Base-by-base conservation (phyloP, 306 rosid species). In the Dryas octopetala region DNA sequence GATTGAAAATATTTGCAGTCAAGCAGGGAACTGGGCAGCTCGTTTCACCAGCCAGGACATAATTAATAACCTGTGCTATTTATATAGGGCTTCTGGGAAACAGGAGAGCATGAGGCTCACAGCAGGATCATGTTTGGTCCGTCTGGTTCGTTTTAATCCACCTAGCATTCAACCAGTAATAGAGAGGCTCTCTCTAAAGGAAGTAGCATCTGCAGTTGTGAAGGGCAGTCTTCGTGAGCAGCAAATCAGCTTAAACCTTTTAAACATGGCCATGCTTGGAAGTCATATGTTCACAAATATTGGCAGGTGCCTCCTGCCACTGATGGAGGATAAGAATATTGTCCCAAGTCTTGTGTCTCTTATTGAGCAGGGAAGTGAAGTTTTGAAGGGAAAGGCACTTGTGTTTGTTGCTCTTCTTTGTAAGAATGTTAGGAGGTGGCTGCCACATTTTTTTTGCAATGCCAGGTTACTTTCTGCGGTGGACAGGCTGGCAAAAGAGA, bases 81-180 rank as follows among this genome's bases (percentile, higher is more conserved):
- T 95, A 70, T 92, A 92, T 74, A 86, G 89, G 80, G 99, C 99
- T 17, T 75, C 90, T 54, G 97, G 97, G 81, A 95, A 95, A 83
- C 96, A 84, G 80, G 99, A 92, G 88, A 95, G 91, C 81, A 84
- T 86, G 86, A 90, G 97, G 82, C 97, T 95, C 79, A 90, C 99
- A 32, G 99, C 97, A 78, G 99, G 97, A 49, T 95, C 99, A 52
- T 95, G 97, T 80, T 86, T 95, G 82, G 99, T 92, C 73, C 99
- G 99, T 83, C 84, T 95, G 28, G 92, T 79, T 78, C 95, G 93
- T 77, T 95, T 95, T 78, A 92, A 80, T 77, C 96, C 97, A 75
- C 82, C 95, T 38, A 87, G 87, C 83, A 83, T 84, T 81, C 97
- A 92, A 75, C 79, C 88, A 38, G 92, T 95, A 70, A 64, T 83